These are phyloP conservation scores for Furcasterigmium sp. DNA, from an alignment of 2,329 filamentous ascomycete genomes.

Conservation along the genomic window DNA sequence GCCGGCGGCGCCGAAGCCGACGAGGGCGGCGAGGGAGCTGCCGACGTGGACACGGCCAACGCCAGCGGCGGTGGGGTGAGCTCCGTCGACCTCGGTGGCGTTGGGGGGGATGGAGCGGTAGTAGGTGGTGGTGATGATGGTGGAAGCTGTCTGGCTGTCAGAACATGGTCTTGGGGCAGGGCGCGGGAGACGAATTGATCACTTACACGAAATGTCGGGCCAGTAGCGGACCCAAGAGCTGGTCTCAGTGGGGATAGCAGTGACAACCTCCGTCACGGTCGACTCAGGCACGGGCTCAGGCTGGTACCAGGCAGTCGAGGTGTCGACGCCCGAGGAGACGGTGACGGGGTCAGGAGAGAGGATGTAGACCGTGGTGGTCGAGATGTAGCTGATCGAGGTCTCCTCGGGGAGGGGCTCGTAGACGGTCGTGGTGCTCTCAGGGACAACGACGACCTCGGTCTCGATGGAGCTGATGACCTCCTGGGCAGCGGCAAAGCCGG, in stretches of 20 bases:
- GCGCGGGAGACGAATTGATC: too few relatives aligned
- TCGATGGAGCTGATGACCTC: slow-evolving; percentile 9
- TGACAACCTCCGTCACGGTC: slow-evolving; percentile 5
- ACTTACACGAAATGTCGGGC: slow-evolving; percentile 1
- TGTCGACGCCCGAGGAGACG: slow-evolving; percentile 2
- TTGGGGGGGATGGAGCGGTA: slow-evolving; percentile 15
- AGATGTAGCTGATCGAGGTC: too few relatives aligned
- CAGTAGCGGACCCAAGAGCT: slow-evolving; percentile 3
- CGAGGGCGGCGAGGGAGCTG: slow-evolving; percentile 1
- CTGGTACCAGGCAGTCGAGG: slow-evolving; percentile 7
- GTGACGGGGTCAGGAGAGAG: background rate
- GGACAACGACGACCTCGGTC: slow-evolving; percentile 11
- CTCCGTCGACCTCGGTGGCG: slow-evolving; percentile 18
- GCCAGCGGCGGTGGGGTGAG: slow-evolving; percentile 23
- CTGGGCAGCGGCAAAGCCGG: slow-evolving; percentile 15
- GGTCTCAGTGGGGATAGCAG: slow-evolving; percentile 7
- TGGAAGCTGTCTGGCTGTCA: slow-evolving; percentile 4
- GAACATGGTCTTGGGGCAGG: background rate
- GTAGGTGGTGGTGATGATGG: slow-evolving; percentile 7
- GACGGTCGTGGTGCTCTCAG: slow-evolving; percentile 3
- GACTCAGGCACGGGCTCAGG: slow-evolving; percentile 4
- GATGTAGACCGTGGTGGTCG: background rate
- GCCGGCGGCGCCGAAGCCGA: slow-evolving; percentile 30
- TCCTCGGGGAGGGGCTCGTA: background rate
- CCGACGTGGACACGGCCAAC: background rate